These are phyloP conservation scores for Moringa oleifera DNA, from an alignment of 345 rosid species.

Conservation along the genomic window DNA sequence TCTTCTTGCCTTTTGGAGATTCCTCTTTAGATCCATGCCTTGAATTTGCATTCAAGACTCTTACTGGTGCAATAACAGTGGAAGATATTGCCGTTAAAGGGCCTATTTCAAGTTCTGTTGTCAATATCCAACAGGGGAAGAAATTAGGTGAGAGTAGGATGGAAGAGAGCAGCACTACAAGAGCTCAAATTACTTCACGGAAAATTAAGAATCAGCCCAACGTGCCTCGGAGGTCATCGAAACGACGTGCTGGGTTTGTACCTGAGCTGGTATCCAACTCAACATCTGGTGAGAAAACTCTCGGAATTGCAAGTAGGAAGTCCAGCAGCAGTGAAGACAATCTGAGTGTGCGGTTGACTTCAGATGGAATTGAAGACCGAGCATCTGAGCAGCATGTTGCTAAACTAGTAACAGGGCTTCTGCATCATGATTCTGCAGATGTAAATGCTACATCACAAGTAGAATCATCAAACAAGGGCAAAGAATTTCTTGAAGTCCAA, in stretches of 20 bases:
- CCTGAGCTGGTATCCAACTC: constrained; percentile 11
- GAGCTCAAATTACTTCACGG: too few relatives aligned
- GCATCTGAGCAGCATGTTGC: constrained; percentile 11
- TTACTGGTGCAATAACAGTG: constrained; percentile 21
- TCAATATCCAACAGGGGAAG: constrained; percentile 11
- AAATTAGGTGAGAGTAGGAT: constrained; percentile 8
- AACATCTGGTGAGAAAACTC: constrained; percentile 4
- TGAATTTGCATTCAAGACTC: constrained; percentile 29
- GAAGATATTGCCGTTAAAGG: constrained; percentile 11
- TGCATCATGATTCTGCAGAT: constrained; percentile 3
- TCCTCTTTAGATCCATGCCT: constrained; percentile 28
- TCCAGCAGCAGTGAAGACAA: constrained; percentile 4
- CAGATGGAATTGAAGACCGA: not conserved
- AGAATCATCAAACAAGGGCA: constrained; percentile 12
- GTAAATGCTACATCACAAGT: not conserved
- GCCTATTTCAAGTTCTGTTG: constrained; percentile 18
- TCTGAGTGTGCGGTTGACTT: not conserved
- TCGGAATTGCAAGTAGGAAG: constrained; percentile 1
- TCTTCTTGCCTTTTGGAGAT: constrained; percentile 19
- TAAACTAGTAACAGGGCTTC: constrained; percentile 1
- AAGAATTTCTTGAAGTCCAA: constrained; percentile 11
- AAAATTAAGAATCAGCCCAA: constrained; percentile 8
- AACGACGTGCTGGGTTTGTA: constrained; percentile 21
- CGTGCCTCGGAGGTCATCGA: constrained; percentile 24
- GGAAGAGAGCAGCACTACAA: constrained; percentile 10